Percentiles rank a stretch among this genome's conserved stretches.
Evolutionary conservation across 1,139 yeast genomes (phyloP).

Genomic region (Hanseniaspora sp.): DNA sequence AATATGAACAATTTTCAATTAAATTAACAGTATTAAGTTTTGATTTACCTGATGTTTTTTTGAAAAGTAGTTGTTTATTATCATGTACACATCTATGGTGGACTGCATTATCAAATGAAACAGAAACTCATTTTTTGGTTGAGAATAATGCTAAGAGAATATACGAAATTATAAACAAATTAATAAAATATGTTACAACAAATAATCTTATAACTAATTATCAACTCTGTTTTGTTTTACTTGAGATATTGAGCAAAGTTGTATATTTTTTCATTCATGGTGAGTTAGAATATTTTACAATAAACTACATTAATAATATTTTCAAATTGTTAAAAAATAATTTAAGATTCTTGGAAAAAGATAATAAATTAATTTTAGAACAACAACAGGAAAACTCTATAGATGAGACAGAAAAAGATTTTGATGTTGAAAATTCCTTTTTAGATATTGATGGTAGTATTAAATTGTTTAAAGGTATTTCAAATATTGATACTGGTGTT

Average conservation of each 20-base stretch:
- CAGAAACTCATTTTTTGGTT: neutral
- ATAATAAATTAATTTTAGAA: constrained; percentile 7
- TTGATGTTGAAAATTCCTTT: constrained; percentile 4
- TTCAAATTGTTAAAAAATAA: constrained; percentile 75
- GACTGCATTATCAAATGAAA: constrained; percentile 46
- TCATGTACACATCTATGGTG: constrained; percentile 90
- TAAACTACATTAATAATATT: constrained; percentile 70
- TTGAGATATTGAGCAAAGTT: constrained; percentile 79
- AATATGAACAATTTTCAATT: constrained; percentile 6
- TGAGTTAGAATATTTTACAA: constrained; percentile 60
- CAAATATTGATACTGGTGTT: neutral
- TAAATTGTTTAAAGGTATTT: neutral
- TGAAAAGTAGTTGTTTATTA: constrained; percentile 82
- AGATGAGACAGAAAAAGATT: neutral
- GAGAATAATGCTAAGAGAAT: constrained; percentile 12
- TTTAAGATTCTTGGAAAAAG: constrained; percentile 44
- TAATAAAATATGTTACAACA: constrained; percentile 4
- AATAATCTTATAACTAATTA: constrained; percentile 35
- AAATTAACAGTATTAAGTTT: constrained; percentile 42
- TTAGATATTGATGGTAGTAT: constrained; percentile 8
- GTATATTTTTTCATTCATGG: constrained; percentile 79
- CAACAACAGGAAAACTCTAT: neutral
- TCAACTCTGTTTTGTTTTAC: constrained; percentile 56
- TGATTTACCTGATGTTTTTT: constrained; percentile 76
- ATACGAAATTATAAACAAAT: constrained; percentile 6